Percentiles rank a stretch among this genome's conserved stretches.
Conservation (phyloP, 1,139 yeast species). For the Pichia sp. region DNA sequence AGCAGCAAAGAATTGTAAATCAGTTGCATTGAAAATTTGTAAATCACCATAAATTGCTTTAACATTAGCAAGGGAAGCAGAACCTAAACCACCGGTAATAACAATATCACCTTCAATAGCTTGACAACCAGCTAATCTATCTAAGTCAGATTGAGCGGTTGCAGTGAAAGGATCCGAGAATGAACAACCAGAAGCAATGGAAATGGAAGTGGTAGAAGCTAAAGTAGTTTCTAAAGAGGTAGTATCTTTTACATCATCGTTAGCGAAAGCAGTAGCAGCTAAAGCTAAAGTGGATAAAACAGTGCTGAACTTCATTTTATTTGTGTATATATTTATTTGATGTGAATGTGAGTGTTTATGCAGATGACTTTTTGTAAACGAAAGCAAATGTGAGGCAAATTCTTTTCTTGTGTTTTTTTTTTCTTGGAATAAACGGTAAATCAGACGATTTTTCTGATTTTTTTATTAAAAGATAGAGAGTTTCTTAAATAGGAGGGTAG, state of each 20-base stretch:
- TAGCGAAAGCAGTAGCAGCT: slow-evolving; percentile 9
- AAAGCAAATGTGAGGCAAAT: not conserved
- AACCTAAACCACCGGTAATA: slow-evolving; percentile 56
- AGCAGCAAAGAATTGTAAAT: slow-evolving; percentile 61
- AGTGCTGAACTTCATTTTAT: slow-evolving; percentile 12
- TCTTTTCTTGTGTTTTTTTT: not conserved
- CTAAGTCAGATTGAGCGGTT: slow-evolving; percentile 73
- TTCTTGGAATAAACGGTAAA: not conserved
- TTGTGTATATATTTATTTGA: not conserved
- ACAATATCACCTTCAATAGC: slow-evolving; percentile 75
- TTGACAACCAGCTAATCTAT: slow-evolving; percentile 63
- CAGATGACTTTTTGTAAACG: not conserved
- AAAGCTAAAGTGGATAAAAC: slow-evolving; percentile 11
- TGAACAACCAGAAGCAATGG: slow-evolving; percentile 51
- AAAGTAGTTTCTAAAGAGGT: slow-evolving; percentile 27
- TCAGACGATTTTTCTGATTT: not conserved
- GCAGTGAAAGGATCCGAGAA: slow-evolving; percentile 50
- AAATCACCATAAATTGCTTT: slow-evolving; percentile 74
- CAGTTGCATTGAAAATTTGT: slow-evolving; percentile 56
- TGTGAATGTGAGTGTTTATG: not conserved
- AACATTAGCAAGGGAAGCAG: slow-evolving; percentile 50
- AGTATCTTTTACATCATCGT: slow-evolving; percentile 4
- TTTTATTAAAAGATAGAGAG: not conserved
- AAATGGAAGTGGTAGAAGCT: slow-evolving; percentile 34
- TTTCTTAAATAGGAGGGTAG: not conserved